Conservation (phyloP, 768 basidiomycete genomes). For the Strobilomyces echinocephalus region DNA sequence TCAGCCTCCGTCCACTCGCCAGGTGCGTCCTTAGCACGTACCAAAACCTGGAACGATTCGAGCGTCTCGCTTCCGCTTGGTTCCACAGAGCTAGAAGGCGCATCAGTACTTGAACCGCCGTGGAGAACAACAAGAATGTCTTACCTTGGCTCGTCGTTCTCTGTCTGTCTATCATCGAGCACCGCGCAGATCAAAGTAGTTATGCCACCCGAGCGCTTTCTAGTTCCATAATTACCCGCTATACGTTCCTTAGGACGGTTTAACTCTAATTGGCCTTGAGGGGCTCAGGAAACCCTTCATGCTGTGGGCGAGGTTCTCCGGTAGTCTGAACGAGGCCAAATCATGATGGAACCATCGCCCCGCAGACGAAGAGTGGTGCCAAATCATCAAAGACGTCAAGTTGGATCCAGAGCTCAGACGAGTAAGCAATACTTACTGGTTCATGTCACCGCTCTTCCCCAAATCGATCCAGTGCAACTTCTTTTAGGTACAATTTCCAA, state of each 20-base stretch:
- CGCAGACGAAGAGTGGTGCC: no score
- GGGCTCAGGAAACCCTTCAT: no score
- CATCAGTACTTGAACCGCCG: not conserved
- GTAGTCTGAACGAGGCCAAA: no score
- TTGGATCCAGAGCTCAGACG: no score
- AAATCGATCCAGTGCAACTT: no score
- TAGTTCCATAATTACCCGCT: constrained; percentile 87
- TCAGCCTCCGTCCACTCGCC: not conserved
- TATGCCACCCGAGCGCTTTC: constrained; percentile 82
- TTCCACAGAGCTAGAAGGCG: constrained; percentile 36
- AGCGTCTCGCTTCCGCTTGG: constrained; percentile 19
- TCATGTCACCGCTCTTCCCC: no score
- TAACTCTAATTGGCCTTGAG: no score
- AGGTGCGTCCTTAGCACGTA: not conserved
- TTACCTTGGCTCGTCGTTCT: constrained; percentile 59
- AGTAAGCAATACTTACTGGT: no score
- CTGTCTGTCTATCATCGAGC: constrained; percentile 60
- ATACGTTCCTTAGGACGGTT: not conserved
- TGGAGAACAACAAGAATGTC: constrained; percentile 5
- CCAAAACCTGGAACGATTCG: constrained; percentile 16
- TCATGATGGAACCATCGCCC: no score
- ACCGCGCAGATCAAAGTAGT: constrained; percentile 89
- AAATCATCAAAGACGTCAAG: no score
- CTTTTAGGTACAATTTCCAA: no score
- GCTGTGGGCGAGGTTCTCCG: no score